These are phyloP conservation scores for Aspergillus sp. DNA, from an alignment of 2,329 filamentous ascomycete genomes.

Conservation along the genomic window DNA sequence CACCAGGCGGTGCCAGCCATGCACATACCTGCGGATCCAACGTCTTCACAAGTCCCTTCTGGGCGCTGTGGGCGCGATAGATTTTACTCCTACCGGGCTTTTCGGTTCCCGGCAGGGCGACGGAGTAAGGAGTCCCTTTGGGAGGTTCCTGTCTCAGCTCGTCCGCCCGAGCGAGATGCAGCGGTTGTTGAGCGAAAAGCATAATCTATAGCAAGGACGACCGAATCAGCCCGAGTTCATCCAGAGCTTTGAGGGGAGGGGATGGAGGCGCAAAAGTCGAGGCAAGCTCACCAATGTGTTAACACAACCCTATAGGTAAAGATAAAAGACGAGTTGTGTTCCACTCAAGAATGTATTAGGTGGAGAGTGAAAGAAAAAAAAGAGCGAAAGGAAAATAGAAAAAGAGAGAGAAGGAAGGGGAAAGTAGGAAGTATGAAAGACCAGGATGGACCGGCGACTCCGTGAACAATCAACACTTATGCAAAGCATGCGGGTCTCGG, in stretches of 20 bases:
- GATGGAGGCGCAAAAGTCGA: background rate
- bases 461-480: background rate
- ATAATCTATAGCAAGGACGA: conserved; percentile 21
- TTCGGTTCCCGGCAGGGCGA: conserved; percentile 74
- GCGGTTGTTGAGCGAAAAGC: conserved; percentile 37
- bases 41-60: conserved; percentile 69
- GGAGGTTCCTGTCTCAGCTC: conserved; percentile 65
- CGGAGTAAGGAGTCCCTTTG: conserved; percentile 72
- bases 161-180: conserved; percentile 37
- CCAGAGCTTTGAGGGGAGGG: background rate
- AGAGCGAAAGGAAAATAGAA: background rate
- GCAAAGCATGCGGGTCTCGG: background rate
- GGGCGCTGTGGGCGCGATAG: conserved; percentile 80
- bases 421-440: background rate
- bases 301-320: too few species aligned
- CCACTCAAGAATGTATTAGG: background rate
- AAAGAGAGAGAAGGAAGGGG: background rate
- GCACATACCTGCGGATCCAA: conserved; percentile 63
- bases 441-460: background rate
- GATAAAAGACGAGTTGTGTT: background rate
- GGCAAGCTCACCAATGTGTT: background rate
- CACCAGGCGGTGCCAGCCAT: background rate
- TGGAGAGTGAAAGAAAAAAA: background rate
- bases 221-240: background rate
- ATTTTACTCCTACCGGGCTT: conserved; percentile 69